phyloP scores from a whole-genome alignment of 2,329 filamentous ascomycete species.

The Fusarium oligoseptatum region DNA sequence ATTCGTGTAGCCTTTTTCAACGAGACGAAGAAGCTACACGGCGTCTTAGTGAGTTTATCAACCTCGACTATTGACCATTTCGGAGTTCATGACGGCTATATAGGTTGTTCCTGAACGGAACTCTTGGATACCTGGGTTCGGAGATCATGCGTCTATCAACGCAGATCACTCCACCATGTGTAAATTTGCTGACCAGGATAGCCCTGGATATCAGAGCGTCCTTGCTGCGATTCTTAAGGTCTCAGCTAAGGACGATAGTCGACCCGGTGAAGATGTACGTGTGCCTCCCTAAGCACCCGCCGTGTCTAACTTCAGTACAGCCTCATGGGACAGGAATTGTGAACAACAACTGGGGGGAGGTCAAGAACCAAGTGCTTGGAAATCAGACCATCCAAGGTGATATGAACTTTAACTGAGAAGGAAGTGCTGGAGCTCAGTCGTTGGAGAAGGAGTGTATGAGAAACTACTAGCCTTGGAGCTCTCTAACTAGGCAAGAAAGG shows the following conservation, averaged over 20 bases:
- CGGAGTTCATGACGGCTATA: not conserved
- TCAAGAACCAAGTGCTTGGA: not conserved
- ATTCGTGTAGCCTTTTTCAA: not conserved
- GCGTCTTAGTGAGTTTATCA: not conserved
- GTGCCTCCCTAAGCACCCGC: not conserved
- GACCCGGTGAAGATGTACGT: not conserved
- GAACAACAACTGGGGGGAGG: not conserved
- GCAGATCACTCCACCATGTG: not conserved
- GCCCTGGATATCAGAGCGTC: not conserved
- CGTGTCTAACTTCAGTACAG: not conserved
- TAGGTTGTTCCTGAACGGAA: not conserved
- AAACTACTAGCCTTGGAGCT: not conserved
- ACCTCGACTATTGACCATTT: too few species aligned
- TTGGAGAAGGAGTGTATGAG: not conserved
- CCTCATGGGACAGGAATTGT: not conserved
- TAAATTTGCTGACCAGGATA: not conserved
- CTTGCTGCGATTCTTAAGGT: not conserved
- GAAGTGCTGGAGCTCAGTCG: too few species aligned
- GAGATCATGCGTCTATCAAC: not conserved
- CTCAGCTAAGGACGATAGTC: not conserved
- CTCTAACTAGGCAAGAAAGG: not conserved
- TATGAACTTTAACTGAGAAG: not conserved
- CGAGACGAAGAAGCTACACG: not conserved
- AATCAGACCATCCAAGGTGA: not conserved
- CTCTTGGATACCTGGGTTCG: not conserved